Conservation (phyloP, 2,329 filamentous ascomycete species). For the Hymenoscyphus fructigenus region DNA sequence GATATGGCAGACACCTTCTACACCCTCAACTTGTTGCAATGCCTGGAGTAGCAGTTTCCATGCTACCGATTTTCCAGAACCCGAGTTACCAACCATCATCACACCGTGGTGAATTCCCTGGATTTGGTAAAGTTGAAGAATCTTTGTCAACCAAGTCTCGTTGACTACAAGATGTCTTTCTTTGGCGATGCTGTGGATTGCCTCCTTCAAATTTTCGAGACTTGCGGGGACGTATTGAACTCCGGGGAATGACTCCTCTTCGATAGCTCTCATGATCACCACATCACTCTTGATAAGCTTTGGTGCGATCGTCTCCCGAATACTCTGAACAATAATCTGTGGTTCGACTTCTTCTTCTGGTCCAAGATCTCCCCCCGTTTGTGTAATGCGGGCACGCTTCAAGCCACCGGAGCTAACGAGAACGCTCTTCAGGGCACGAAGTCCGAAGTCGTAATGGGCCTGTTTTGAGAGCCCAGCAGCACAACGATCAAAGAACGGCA, state of each 20-base stretch:
- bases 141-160: slow-evolving; percentile 96
- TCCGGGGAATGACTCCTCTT: slow-evolving; percentile 84
- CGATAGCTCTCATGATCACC: slow-evolving; percentile 80
- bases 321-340: slow-evolving; percentile 97
- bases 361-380: slow-evolving; percentile 54
- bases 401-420: slow-evolving; percentile 95
- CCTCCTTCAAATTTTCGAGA: slow-evolving; percentile 72
- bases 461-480: slow-evolving; percentile 82
- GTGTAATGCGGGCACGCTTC: slow-evolving; percentile 77
- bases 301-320: slow-evolving; percentile 96
- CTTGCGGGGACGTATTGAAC: slow-evolving; percentile 91
- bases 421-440: slow-evolving; percentile 97
- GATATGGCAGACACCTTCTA: slow-evolving; percentile 94
- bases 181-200: slow-evolving; percentile 78
- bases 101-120: slow-evolving; percentile 98
- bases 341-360: slow-evolving; percentile 80
- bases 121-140: slow-evolving; percentile 95
- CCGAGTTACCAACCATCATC: slow-evolving; percentile 99
- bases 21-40: slow-evolving; percentile 82
- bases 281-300: slow-evolving; percentile 95
- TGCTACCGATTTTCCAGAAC: slow-evolving; percentile 93
- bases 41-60: slow-evolving; percentile 94
- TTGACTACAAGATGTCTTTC: slow-evolving; percentile 88
- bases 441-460: slow-evolving; percentile 97
- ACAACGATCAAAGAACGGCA: slow-evolving; percentile 97